A percentile compares a stretch with the other conserved stretches of the same genome.
These are phyloP conservation scores for Solanum gandarillasii DNA, from an alignment of 257 asterid species.

Conservation along the genomic window DNA sequence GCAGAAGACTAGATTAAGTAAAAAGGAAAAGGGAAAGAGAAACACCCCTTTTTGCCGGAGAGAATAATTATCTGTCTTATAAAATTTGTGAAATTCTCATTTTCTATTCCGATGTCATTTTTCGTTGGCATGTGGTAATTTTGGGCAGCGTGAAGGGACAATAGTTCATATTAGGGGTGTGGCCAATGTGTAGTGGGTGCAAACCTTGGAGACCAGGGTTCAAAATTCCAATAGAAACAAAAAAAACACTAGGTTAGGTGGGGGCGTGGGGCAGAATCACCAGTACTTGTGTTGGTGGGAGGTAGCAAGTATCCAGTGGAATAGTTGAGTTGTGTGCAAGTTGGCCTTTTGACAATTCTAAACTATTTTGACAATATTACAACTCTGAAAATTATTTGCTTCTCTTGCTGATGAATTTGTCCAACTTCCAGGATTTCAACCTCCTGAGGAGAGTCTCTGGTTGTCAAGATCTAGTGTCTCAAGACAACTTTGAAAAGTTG, in stretches of 20 bases:
- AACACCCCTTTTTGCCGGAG: neutral
- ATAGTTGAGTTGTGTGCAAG: neutral
- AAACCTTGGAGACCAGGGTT: neutral
- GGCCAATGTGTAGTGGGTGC: neutral
- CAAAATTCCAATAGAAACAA: neutral
- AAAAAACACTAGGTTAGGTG: neutral
- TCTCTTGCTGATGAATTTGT: neutral
- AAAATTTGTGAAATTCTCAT: neutral
- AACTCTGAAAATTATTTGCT: neutral
- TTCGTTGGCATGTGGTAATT: neutral
- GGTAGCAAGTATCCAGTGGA: neutral
- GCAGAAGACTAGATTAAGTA: neutral
- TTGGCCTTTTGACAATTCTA: neutral
- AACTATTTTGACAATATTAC: neutral
- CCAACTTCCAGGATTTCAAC: conserved; percentile 53
- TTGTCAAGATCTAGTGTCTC: conserved; percentile 53
- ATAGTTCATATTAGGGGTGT: neutral
- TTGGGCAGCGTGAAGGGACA: neutral
- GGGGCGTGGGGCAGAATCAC: neutral
- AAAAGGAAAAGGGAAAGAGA: neutral
- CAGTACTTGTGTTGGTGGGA: neutral
- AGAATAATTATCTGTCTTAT: neutral
- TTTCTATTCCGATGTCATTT: neutral
- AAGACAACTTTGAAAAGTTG: conserved; percentile 67
- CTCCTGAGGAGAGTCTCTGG: conserved; percentile 64